Conservation (phyloP, 495 filamentous ascomycete species). For the Sabuloglossum arenarium region DNA sequence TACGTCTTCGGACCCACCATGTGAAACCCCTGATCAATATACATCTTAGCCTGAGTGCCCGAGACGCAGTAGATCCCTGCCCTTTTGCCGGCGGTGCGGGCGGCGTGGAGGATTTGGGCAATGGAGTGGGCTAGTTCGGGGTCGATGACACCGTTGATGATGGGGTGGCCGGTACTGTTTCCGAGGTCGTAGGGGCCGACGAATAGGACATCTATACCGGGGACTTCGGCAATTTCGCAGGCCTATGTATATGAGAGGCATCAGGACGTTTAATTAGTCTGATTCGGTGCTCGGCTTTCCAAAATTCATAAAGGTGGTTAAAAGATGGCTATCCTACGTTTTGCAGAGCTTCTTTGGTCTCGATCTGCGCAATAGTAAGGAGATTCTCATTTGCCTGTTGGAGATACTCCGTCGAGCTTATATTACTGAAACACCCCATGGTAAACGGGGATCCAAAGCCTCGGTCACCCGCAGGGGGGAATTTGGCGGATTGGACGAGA, state of each 20-base stretch:
- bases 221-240: constrained; percentile 48
- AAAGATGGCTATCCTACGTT: constrained; percentile 15
- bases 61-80: constrained; percentile 57
- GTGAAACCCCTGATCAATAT: constrained; percentile 48
- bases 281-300: no score
- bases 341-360: constrained; percentile 53
- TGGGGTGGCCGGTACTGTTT: constrained; percentile 41
- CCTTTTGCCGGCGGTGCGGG: constrained; percentile 45
- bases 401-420: constrained; percentile 41
- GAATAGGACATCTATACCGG: constrained; percentile 54
- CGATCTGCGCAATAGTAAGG: constrained; percentile 62
- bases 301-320: no score
- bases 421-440: constrained; percentile 35
- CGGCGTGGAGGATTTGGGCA: constrained; percentile 36
- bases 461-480: constrained; percentile 39
- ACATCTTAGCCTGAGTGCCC: constrained; percentile 39
- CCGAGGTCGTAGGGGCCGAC: constrained; percentile 63
- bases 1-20: constrained; percentile 33
- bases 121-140: constrained; percentile 49
- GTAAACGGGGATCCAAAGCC: constrained; percentile 49
- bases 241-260: constrained; percentile 22
- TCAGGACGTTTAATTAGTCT: no score
- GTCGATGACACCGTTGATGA: constrained; percentile 37
- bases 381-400: constrained; percentile 52
- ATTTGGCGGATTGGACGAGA: constrained; percentile 39